Evolutionary conservation across 306 rosid species (phyloP), one percentile per base, ranked within the genome.

Genomic region (Prunus dulcis): DNA sequence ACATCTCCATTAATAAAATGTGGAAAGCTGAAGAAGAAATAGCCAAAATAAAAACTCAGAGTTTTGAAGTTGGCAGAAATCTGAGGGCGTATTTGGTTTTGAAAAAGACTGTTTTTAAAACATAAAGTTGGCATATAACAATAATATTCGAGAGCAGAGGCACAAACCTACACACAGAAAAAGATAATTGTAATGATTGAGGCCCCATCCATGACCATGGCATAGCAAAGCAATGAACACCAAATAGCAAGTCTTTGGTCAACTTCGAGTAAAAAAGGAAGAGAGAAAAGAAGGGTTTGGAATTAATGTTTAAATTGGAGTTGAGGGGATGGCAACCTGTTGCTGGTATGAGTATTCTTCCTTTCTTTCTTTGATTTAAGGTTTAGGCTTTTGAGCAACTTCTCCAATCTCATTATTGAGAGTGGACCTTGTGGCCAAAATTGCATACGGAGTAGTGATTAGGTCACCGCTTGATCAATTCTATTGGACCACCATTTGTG

Each of bases 401-500:
- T 78, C 11, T 64, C 68, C 64, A 68, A 56, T 51, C 46, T 64
- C 45, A 62, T 88, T 60, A 71, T 73, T 70, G 79, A 72, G 27
- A 61, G 32, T 75, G 25, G 32, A 53, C 14, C 67, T 65, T 51
- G 81, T 63, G 86, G 83, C 79, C 43, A 71, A 82, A 83, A 74
- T 65, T 55, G 52, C 61, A 70, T 30, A 65, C 5, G 15, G 70
- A 45, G 81, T 65, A 62, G 84, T 81, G 67, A 76, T 73, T 78
- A 73, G 86, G 78, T 81, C 55, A 76, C 76, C 76, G 60, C 25
- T 67, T 67, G 28, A 69, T 64, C 58, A 64, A 64, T 43, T 57
- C n/a, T 51, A 57, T 81, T 52, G 78, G 84, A 81, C 83, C 87
- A 79, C 84, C 41, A 23, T 14, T 20, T 55, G 20, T 15, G 73